A percentile compares a stretch with the other conserved stretches of the same genome.
These are phyloP conservation scores for Fraxinus angustifolia DNA, from an alignment of 305 asterid genomes.

Conservation along the genomic window DNA sequence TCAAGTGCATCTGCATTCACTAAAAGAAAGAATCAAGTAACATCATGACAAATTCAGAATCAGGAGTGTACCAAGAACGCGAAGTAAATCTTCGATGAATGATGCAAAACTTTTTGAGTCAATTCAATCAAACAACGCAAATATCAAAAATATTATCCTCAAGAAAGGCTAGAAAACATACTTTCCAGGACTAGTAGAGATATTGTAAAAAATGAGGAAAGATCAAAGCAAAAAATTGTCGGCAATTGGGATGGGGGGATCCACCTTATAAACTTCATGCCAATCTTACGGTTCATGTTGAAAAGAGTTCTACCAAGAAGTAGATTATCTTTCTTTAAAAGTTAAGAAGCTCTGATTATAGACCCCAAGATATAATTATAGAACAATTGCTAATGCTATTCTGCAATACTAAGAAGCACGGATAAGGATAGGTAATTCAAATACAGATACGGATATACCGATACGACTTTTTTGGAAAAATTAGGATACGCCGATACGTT, in stretches of 20 bases:
- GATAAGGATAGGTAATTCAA: neutral
- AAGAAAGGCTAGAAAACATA: neutral
- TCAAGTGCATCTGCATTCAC: slow-evolving; percentile 98
- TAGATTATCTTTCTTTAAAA: neutral
- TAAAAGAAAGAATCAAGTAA: slow-evolving; percentile 78
- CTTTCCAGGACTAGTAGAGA: neutral
- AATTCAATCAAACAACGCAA: neutral
- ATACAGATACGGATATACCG: neutral
- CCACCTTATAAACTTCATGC: neutral
- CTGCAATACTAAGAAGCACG: neutral
- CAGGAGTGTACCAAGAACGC: slow-evolving; percentile 11
- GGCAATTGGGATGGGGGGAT: neutral
- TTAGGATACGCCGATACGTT: neutral
- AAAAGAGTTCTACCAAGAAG: neutral
- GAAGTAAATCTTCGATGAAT: neutral
- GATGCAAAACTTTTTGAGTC: neutral
- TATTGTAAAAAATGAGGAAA: neutral
- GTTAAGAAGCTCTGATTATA: neutral
- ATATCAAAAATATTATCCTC: neutral
- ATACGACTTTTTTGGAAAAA: neutral
- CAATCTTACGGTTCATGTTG: neutral
- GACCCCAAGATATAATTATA: neutral
- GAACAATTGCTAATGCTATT: neutral
- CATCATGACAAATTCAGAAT: slow-evolving; percentile 38
- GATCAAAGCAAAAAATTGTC: neutral